Base-by-base conservation (phyloP, 177 flowering plant genomes). In the Vitis hybrid region DNA sequence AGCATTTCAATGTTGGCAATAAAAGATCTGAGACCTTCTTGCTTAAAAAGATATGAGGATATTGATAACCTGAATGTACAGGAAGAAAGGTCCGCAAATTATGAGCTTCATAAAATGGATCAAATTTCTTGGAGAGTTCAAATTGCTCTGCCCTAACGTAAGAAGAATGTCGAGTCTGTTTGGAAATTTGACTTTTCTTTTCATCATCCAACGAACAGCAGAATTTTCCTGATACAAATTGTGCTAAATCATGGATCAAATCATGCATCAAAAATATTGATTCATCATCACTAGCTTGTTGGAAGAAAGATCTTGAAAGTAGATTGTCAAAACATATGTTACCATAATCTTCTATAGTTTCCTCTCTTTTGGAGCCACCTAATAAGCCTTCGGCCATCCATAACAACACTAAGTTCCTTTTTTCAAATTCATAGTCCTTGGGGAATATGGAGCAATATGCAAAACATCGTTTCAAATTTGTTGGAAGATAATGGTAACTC, bases 381-480 rank as follows among this genome's bases (percentile, higher is more conserved):
- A 79, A 13, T 22, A 77, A 75, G 18, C 77, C 83, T 50, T 82
- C 70, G 1, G 86, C 85, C 74, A 81, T 75, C 88, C 88, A 85
- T 13, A 81, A 39, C 4, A 21, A 19, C 14, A 83, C 55, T 6
- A 85, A 12, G 12, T 69, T 52, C 2, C 69, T 45, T 55, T 67
- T 73, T 0, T 75, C 68, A 51, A 73, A 70, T 19, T 16, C 26
- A 61, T 68, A 73, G 21, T 70, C 83, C 51, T 82, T 80, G 0
- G 85, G 84, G n/a, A 78, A 77, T 13, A 84, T 50, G 3, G 81
- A 62, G 51, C 87, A 84, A 39, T 79, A 83, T 1, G 61, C 62
- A 67, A 85, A 81, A 55, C 84, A 81, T 45, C 63, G 70, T 64
- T 79, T 85, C 21, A 83, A 60, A 62, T 74, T 75, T 13, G 80